Conservation (phyloP, 2,329 filamentous ascomycete genomes). For the Trichoderma lentiforme region DNA sequence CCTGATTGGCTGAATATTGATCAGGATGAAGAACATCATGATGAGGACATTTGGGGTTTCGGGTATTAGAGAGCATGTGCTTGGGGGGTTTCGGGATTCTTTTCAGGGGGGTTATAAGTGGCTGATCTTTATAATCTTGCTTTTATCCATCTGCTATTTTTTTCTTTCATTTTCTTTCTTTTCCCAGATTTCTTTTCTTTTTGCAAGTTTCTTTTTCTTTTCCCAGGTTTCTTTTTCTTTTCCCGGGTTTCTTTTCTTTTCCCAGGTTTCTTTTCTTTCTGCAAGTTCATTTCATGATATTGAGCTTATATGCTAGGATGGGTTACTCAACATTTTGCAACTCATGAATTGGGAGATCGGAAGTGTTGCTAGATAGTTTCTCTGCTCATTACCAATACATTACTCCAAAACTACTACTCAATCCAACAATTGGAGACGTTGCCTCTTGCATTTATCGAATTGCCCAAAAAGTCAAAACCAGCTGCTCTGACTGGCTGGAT, state of each 20-base stretch:
- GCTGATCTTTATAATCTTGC: background rate
- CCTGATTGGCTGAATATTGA: background rate
- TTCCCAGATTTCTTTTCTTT: too few species aligned
- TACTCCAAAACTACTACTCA: background rate
- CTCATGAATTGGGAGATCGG: too few species aligned
- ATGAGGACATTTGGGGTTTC: background rate
- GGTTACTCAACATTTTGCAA: too few species aligned
- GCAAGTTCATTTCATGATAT: background rate
- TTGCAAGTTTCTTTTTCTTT: too few species aligned
- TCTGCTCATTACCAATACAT: background rate
- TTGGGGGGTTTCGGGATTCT: background rate
- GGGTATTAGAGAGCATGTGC: background rate
- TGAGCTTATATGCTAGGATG: background rate
- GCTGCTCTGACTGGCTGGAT: background rate
- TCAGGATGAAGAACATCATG: background rate
- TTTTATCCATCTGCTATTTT: background rate
- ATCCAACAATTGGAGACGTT: background rate
- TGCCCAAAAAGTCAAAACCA: background rate
- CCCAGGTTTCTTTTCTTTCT: background rate
- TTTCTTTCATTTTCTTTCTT: background rate
- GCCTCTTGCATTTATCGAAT: background rate
- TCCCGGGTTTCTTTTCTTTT: too few species aligned
- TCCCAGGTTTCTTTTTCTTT: too few species aligned
- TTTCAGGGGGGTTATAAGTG: background rate
- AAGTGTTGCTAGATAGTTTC: background rate